Percentiles rank a stretch among this genome's conserved stretches.
Evolutionary conservation across 1,139 yeast species (phyloP).

Genomic region (Magnusiomyces paraingens): DNA sequence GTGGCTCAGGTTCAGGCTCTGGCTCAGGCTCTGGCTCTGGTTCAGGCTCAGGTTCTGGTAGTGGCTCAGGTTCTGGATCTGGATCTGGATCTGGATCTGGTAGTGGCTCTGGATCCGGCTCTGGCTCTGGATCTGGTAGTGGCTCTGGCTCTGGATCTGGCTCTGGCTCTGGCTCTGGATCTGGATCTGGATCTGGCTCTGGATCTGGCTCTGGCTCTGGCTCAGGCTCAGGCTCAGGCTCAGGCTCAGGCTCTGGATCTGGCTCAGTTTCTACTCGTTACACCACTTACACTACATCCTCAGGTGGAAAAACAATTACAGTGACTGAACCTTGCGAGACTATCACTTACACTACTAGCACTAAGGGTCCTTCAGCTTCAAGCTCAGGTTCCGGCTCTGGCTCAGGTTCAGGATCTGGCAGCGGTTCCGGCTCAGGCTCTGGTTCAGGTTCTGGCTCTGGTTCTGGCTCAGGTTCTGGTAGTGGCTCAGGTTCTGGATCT

Average conservation of each 20-base stretch:
- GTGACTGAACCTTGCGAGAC: conserved; percentile 3
- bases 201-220: conserved; percentile 6
- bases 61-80: not conserved
- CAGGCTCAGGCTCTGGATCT: conserved; percentile 2
- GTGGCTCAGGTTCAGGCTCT: not conserved
- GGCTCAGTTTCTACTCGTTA: not conserved
- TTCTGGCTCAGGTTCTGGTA: conserved; percentile 6
- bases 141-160: conserved; percentile 1
- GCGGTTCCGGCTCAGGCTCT: conserved; percentile 1
- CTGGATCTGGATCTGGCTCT: conserved; percentile 4
- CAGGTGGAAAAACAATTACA: not conserved
- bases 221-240: conserved; percentile 1
- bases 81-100: conserved; percentile 3
- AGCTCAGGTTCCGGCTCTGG: not conserved
- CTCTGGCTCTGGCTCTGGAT: conserved; percentile 2
- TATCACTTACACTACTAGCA: not conserved
- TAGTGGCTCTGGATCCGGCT: not conserved
- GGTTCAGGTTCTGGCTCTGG: conserved; percentile 3
- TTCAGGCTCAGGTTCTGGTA: not conserved
- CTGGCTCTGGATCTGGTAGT: conserved; percentile 1
- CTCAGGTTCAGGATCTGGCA: too few species aligned
- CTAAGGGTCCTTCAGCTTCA: not conserved
- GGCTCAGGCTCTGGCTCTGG: conserved; percentile 1
- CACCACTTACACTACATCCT: not conserved
- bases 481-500: conserved; percentile 2